phyloP scores from a whole-genome alignment of 1,284 basidiomycete genomes.

The Prillingera fragicola region DNA sequence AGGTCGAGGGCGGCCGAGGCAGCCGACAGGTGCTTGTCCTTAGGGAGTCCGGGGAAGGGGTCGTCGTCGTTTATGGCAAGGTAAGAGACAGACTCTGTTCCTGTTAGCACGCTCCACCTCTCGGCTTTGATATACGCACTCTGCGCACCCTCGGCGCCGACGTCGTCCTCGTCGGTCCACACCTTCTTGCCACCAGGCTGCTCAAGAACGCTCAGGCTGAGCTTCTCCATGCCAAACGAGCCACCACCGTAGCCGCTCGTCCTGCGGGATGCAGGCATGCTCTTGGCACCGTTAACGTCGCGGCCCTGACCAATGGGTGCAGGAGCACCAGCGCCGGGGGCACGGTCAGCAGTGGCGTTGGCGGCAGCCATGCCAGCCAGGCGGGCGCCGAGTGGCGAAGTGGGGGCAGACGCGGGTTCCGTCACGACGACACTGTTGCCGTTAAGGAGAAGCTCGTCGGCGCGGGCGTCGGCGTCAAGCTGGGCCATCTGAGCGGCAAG shows the following conservation, averaged over 20 bases:
- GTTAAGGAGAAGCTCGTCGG: conserved; percentile 57
- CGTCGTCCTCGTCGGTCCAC: conserved; percentile 43
- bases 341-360: conserved; percentile 10
- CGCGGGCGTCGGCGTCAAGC: conserved; percentile 83
- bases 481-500: conserved; percentile 92
- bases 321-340: conserved; percentile 18
- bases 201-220: conserved; percentile 46
- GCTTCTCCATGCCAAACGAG: conserved; percentile 48
- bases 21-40: conserved; percentile 63
- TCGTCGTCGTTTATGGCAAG: conserved; percentile 87
- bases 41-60: conserved; percentile 59
- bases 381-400: conserved; percentile 28
- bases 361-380: too few relatives aligned
- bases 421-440: conserved; percentile 15
- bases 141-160: conserved; percentile 44
- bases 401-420: conserved; percentile 38
- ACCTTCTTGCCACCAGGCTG: conserved; percentile 21
- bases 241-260: conserved; percentile 38
- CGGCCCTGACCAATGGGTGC: conserved; percentile 32
- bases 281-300: conserved; percentile 46
- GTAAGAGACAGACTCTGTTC: conserved; percentile 78
- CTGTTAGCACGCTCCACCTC: not conserved
- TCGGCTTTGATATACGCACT: too few relatives aligned
- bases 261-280: conserved; percentile 46
- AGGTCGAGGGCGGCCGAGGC: conserved; percentile 88